Evolutionary conservation across 176 grass and related monocot genomes (phyloP).

Genomic region (Ampelocalamus luodianensis): DNA sequence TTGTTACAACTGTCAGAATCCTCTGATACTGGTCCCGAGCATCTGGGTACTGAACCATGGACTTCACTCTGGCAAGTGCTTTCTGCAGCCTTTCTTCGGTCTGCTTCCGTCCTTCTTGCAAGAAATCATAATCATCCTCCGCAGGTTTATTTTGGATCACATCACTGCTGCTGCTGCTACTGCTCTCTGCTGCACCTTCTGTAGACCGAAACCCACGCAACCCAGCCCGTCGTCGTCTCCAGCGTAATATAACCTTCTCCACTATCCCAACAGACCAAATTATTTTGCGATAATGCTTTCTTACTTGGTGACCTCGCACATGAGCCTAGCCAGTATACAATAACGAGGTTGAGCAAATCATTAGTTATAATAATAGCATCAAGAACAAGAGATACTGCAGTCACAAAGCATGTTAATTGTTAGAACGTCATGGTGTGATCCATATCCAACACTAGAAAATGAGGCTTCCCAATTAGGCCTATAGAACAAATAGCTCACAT

Average conservation of each 20-base stretch:
- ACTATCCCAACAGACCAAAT: slow-evolving; percentile 93
- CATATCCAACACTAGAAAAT: slow-evolving; percentile 15
- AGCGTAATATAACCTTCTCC: slow-evolving; percentile 90
- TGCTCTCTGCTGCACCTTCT: slow-evolving; percentile 49
- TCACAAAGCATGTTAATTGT: not conserved
- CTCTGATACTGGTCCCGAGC: slow-evolving; percentile 86
- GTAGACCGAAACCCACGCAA: slow-evolving; percentile 78
- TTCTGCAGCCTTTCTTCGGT: slow-evolving; percentile 84
- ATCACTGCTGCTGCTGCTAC: slow-evolving; percentile 33
- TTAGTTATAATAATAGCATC: not conserved
- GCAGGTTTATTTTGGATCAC: slow-evolving; percentile 44
- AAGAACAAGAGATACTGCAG: not conserved
- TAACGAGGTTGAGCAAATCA: slow-evolving; percentile 29
- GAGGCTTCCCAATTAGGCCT: not conserved
- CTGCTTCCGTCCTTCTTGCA: slow-evolving; percentile 69
- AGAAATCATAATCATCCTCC: slow-evolving; percentile 77
- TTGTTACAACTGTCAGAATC: slow-evolving; percentile 75
- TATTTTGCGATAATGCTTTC: slow-evolving; percentile 90
- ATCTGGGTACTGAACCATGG: slow-evolving; percentile 86
- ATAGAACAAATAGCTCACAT: not conserved
- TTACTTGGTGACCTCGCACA: slow-evolving; percentile 97
- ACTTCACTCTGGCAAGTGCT: slow-evolving; percentile 91
- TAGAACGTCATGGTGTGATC: not conserved
- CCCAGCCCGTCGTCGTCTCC: slow-evolving; percentile 75
- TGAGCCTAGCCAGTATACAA: slow-evolving; percentile 66